These are phyloP conservation scores for Phytophthora ohioensis DNA, from an alignment of 352 stramenopile genomes.

Conservation along the genomic window DNA sequence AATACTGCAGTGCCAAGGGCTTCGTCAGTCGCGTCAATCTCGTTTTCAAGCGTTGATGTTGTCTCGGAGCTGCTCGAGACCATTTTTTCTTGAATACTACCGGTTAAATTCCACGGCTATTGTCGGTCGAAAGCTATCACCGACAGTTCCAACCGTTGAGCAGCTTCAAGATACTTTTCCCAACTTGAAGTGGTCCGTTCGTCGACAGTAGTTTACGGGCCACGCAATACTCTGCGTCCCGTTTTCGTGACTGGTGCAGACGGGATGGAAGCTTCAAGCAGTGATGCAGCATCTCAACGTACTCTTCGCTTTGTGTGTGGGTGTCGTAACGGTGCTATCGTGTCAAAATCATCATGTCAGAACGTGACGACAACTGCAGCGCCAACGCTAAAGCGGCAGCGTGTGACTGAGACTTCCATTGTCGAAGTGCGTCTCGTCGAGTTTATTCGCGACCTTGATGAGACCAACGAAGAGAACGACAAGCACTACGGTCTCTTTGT, in stretches of 20 bases:
- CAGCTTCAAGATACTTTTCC: slow-evolving; percentile 36
- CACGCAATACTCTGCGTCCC: slow-evolving; percentile 17
- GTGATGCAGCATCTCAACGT: slow-evolving; percentile 18
- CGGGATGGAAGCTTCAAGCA: slow-evolving; percentile 14
- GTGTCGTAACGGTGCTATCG: neutral
- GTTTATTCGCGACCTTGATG: slow-evolving; percentile 55
- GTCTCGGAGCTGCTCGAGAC: slow-evolving; percentile 9
- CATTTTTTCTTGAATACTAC: slow-evolving; percentile 1
- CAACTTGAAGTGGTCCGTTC: slow-evolving; percentile 26
- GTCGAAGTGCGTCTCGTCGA: slow-evolving; percentile 63
- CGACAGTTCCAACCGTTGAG: slow-evolving; percentile 32
- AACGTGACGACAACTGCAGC: neutral
- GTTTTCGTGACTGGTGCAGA: slow-evolving; percentile 27
- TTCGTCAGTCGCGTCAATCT: slow-evolving; percentile 18
- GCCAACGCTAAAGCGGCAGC: slow-evolving; percentile 29
- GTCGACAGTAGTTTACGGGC: slow-evolving; percentile 18
- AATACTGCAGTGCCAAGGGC: slow-evolving; percentile 28
- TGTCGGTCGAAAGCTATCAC: slow-evolving; percentile 33
- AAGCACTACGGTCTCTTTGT: slow-evolving; percentile 77
- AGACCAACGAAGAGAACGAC: slow-evolving; percentile 48
- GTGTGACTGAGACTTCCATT: slow-evolving; percentile 13
- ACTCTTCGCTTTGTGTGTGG: slow-evolving; percentile 32
- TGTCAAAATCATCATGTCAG: neutral
- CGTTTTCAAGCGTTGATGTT: slow-evolving; percentile 17
- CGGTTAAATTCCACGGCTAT: neutral